phyloP scores from a whole-genome alignment of 108 stramenopile species.

The Cyclotella distinguenda region DNA sequence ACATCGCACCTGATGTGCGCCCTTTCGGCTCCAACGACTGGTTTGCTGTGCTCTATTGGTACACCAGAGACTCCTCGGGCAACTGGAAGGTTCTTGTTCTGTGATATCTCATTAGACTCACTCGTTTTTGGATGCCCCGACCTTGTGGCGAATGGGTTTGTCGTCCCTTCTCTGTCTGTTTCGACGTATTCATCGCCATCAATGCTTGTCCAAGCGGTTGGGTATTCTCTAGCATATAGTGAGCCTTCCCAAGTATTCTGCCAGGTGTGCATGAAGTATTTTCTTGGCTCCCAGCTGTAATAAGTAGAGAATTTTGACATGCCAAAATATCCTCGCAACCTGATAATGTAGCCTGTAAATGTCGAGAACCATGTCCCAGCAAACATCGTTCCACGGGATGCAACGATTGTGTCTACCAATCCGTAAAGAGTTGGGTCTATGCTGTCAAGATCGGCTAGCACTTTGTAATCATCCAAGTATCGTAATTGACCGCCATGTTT shows the following conservation, averaged over 20 bases:
- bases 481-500: constrained; percentile 56
- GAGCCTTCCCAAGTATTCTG: constrained; percentile 51
- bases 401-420: constrained; percentile 86
- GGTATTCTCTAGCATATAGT: constrained; percentile 60
- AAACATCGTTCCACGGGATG: constrained; percentile 73
- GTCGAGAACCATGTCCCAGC: constrained; percentile 92
- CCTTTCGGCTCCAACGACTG: constrained; percentile 6
- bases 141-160: constrained; percentile 16
- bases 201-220: constrained; percentile 67
- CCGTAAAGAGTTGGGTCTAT: constrained; percentile 70
- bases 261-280: constrained; percentile 58
- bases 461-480: constrained; percentile 78
- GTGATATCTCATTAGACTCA: not conserved
- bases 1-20: constrained; percentile 54
- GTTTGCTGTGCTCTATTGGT: constrained; percentile 16
- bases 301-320: constrained; percentile 61
- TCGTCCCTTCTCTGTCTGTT: constrained; percentile 43
- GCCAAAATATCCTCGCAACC: constrained; percentile 58
- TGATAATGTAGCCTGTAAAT: constrained; percentile 79
- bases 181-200: constrained; percentile 70
- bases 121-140: not conserved
- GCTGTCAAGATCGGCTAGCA: constrained; percentile 47
- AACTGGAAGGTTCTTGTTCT: constrained; percentile 5
- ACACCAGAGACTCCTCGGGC: constrained; percentile 15
- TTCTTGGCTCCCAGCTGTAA: constrained; percentile 56